phyloP scores from a whole-genome alignment of 257 asterid species.

The Plantago major region DNA sequence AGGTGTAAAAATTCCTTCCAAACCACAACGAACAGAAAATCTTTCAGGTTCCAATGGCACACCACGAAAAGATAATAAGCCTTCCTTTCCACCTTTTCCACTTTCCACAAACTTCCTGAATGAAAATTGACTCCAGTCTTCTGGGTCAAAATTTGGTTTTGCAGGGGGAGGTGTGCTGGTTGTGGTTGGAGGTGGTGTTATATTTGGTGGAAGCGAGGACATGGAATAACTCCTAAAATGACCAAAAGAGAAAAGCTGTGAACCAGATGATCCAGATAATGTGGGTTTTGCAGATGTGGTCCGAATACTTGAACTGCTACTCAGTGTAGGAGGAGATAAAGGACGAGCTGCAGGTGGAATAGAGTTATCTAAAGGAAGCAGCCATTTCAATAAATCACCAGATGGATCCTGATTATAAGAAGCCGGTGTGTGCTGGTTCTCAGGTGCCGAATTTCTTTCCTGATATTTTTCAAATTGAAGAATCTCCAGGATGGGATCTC shows the following conservation, averaged over 20 bases:
- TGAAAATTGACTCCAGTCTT: slow-evolving; percentile 80
- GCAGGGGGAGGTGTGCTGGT: slow-evolving; percentile 45
- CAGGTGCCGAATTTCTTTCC: slow-evolving; percentile 43
- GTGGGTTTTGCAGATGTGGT: slow-evolving; percentile 60
- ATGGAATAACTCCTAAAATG: slow-evolving; percentile 93
- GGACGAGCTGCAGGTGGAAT: slow-evolving; percentile 66
- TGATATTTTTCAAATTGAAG: slow-evolving; percentile 85
- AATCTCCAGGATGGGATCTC: slow-evolving; percentile 89
- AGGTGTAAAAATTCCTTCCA: slow-evolving; percentile 93
- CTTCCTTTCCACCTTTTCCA: slow-evolving; percentile 55
- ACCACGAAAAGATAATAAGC: slow-evolving; percentile 86
- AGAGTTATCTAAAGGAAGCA: slow-evolving; percentile 93
- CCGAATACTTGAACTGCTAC: slow-evolving; percentile 61
- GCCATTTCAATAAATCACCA: slow-evolving; percentile 78
- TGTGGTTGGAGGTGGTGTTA: slow-evolving; percentile 51
- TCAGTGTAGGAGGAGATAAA: slow-evolving; percentile 61
- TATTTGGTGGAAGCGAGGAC: slow-evolving; percentile 85
- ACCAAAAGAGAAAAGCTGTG: slow-evolving; percentile 87
- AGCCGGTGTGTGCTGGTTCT: slow-evolving; percentile 35
- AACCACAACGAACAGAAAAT: slow-evolving; percentile 90
- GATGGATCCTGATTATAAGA: slow-evolving; percentile 62
- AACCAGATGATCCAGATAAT: slow-evolving; percentile 62
- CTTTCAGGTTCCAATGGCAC: slow-evolving; percentile 89
- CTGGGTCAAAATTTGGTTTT: slow-evolving; percentile 51
- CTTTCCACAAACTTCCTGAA: slow-evolving; percentile 49